Percentiles rank a stretch among this genome's conserved stretches.
Conservation (phyloP, 495 filamentous ascomycete genomes). For the Penicillium paxilli region DNA sequence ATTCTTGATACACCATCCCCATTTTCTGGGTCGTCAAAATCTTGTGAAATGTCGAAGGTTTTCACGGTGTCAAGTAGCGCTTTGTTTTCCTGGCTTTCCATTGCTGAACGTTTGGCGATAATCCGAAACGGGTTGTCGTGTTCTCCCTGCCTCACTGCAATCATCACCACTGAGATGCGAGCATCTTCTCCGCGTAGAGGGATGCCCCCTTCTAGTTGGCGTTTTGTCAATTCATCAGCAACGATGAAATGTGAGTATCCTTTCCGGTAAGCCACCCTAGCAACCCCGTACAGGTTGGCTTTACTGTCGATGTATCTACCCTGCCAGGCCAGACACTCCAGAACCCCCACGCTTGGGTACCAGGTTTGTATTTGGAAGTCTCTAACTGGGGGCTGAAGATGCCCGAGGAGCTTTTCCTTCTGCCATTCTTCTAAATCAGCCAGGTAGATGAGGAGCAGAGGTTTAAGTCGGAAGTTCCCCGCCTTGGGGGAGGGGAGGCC, state of each 20-base stretch:
- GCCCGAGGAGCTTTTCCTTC: background rate
- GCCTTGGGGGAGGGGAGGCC: background rate
- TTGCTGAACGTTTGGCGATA: constrained; percentile 4
- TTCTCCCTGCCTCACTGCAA: background rate
- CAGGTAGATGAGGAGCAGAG: background rate
- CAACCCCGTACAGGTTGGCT: constrained; percentile 11
- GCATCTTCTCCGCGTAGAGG: constrained; percentile 1
- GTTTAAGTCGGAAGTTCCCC: background rate
- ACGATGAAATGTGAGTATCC: constrained; percentile 6
- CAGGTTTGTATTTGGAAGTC: background rate
- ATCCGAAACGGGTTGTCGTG: background rate
- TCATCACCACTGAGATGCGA: constrained; percentile 2
- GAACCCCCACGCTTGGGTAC: background rate
- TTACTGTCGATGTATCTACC: constrained; percentile 1
- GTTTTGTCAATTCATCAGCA: constrained; percentile 6
- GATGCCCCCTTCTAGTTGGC: constrained; percentile 1
- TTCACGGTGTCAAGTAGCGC: background rate
- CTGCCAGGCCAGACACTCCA: background rate
- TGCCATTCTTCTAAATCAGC: background rate
- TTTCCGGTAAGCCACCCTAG: constrained; percentile 2
- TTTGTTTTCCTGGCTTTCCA: background rate
- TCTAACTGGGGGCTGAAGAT: background rate
- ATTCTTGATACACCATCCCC: background rate
- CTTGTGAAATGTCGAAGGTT: background rate
- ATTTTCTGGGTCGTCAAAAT: background rate